Evolutionary conservation across 768 basidiomycete species (phyloP).

Genomic region (Leccinum aurantiacum): DNA sequence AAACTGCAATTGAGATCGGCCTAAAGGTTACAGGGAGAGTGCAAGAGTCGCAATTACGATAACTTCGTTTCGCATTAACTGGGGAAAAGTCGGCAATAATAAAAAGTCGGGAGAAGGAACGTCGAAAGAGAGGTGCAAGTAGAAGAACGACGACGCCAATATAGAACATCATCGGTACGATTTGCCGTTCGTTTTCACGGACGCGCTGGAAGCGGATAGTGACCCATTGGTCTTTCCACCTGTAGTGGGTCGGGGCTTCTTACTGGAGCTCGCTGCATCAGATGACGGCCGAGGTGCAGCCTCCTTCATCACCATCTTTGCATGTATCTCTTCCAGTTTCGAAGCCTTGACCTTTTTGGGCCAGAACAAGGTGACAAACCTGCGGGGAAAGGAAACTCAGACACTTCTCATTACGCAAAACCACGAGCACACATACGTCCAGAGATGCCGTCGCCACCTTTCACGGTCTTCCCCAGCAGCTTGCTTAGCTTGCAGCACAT

Average conservation of each 20-base stretch:
- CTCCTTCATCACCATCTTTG: constrained; percentile 93
- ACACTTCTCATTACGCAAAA: constrained; percentile 1
- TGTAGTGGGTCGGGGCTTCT: constrained; percentile 58
- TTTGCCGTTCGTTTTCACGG: constrained; percentile 61
- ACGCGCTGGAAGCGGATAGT: constrained; percentile 41
- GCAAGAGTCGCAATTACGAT: constrained; percentile 29
- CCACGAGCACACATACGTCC: constrained; percentile 70
- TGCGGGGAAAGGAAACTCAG: constrained; percentile 32
- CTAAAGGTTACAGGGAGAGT: constrained; percentile 25
- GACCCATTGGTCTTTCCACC: constrained; percentile 55
- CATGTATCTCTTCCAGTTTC: constrained; percentile 93
- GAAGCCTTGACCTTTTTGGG: constrained; percentile 94
- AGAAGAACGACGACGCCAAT: constrained; percentile 11
- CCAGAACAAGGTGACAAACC: constrained; percentile 96
- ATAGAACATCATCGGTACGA: constrained; percentile 52
- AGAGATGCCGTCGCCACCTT: constrained; percentile 91
- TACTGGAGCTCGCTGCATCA: constrained; percentile 45
- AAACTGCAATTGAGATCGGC: constrained; percentile 17
- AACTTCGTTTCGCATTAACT: constrained; percentile 26
- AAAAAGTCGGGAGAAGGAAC: constrained; percentile 12
- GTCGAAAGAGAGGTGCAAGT: constrained; percentile 23
- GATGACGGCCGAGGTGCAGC: constrained; percentile 59
- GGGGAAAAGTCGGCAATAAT: constrained; percentile 23
- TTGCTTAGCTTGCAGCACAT: constrained; percentile 72
- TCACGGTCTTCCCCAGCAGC: constrained; percentile 79